phyloP scores from a whole-genome alignment of 495 filamentous ascomycete species.

The Penicillium flavigenum region DNA sequence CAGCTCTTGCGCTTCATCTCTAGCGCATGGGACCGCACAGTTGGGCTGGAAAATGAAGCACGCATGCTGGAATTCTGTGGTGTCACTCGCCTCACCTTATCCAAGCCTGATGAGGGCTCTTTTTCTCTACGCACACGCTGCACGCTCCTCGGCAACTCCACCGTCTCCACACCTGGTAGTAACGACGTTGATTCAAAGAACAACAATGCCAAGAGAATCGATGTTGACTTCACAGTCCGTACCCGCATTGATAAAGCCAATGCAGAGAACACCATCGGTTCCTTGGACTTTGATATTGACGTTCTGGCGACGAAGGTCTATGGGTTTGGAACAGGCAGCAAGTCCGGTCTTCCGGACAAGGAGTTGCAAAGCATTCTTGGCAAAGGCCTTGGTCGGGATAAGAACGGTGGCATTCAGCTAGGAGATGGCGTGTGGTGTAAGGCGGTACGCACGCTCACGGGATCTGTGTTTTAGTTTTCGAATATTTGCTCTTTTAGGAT shows the following conservation, averaged over 20 bases:
- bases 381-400: constrained; percentile 30
- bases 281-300: constrained; percentile 41
- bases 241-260: constrained; percentile 24
- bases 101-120: constrained; percentile 25
- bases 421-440: constrained; percentile 46
- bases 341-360: constrained; percentile 34
- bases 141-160: constrained; percentile 35
- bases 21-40: constrained; percentile 41
- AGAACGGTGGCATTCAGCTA: constrained; percentile 24
- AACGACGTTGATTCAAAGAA: constrained; percentile 23
- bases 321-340: constrained; percentile 38
- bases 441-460: constrained; percentile 39
- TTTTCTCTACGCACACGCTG: constrained; percentile 43
- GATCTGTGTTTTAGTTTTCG: constrained; percentile 35
- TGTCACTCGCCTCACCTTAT: constrained; percentile 43
- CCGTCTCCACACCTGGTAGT: constrained; percentile 16
- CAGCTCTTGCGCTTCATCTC: constrained; percentile 42
- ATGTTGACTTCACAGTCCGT: constrained; percentile 46
- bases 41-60: constrained; percentile 44
- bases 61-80: constrained; percentile 50
- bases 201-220: constrained; percentile 30
- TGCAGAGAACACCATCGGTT: constrained; percentile 24
- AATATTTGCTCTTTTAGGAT: constrained; percentile 4
- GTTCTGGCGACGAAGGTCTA: constrained; percentile 48
- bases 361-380: constrained; percentile 43